Base-by-base conservation (phyloP, 2,329 filamentous ascomycete species). In the Alternaria rosae region DNA sequence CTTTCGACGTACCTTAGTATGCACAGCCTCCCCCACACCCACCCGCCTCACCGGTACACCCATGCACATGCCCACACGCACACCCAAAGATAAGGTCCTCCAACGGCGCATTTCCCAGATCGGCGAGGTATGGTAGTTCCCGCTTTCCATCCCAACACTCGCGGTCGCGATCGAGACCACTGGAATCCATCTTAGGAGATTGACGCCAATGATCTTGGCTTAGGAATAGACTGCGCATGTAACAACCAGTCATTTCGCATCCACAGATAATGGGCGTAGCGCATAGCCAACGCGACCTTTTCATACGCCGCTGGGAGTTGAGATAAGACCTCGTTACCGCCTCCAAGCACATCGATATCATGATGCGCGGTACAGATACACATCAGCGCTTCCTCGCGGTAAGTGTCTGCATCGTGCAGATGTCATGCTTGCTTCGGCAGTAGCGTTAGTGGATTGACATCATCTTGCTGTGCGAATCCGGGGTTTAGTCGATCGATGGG, bases 1-100 rank as follows among this genome's bases (percentile, higher is more conserved):
- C 11, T 20, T 23, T 26, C 41, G 26, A 26, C 7, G 25, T 32
- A 35, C 48, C n/a, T n/a, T n/a, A n/a, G n/a, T n/a, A n/a, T n/a
- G 30, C 47, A 53, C 54, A 57, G 26, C 45, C 54, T 47, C 30
- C 54, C 54, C 45, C 52, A 52, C 51, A 53, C 61, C 13, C n/a
- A 32, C 17, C 30, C 42, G 17, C 30, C 42, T 38, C 35, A 20
- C 15, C 26, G 23, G 43, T 20, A 28, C 35, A 51, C 30, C 20
- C 28, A 45, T 17, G 42, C 50, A 9, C 23, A 26, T 17, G 42
- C 50, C 12, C 23, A 26, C 43, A 3, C 20, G 21, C 43, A 25
- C 54, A 32, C 41, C 42, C 25, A 30, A 20, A 32, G 26, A 51
- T 32, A 56, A 48, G 51, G 20, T 6, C 1, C 10, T 50, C 11